Percentiles rank a stretch among this genome's conserved stretches.
Evolutionary conservation across 1,284 basidiomycete species (phyloP).

Genomic region (Leccinum solheimii): DNA sequence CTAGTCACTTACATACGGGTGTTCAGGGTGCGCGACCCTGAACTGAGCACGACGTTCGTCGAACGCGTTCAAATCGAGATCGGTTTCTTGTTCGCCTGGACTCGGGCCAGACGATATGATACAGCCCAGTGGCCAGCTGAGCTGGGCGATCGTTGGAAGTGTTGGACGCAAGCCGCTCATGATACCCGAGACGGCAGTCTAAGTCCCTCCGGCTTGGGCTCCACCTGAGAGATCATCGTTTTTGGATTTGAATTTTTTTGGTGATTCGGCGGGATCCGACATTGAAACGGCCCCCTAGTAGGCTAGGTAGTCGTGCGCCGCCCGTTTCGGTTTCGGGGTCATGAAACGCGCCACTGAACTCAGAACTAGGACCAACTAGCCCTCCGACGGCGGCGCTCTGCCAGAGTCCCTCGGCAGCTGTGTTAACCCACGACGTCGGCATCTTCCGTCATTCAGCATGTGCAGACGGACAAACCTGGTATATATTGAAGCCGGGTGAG

Average conservation of each 20-base stretch:
- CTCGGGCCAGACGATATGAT: neutral
- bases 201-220: neutral
- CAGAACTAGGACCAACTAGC: no score
- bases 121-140: neutral
- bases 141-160: neutral
- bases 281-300: neutral
- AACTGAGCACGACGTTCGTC: neutral
- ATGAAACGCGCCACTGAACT: neutral
- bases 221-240: neutral
- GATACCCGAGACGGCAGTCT: neutral
- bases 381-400: neutral
- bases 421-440: neutral
- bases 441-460: neutral
- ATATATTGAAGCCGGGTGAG: neutral
- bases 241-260: neutral
- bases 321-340: neutral
- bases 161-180: neutral
- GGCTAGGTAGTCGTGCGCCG: neutral
- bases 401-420: neutral
- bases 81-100: neutral
- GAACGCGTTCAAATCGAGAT: neutral
- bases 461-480: neutral
- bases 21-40: constrained; percentile 7
- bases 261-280: neutral
- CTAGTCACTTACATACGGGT: neutral